phyloP scores from a whole-genome alignment of 2,329 filamentous ascomycete species.

The Colletotrichum musae region DNA sequence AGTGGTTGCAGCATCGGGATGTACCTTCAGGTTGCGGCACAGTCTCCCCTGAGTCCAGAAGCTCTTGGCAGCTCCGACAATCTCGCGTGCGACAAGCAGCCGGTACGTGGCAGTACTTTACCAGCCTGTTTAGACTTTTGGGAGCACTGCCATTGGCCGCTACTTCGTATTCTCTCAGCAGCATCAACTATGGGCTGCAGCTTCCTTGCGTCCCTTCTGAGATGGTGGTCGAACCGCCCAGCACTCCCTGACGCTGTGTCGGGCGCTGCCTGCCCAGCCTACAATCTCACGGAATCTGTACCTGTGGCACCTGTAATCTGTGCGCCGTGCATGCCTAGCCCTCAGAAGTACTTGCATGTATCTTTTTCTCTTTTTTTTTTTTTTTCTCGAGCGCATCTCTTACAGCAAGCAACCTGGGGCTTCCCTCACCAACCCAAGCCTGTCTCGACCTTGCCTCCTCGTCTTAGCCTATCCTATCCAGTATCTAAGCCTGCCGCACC shows the following conservation, averaged over 20 bases:
- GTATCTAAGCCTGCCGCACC: conserved; percentile 20
- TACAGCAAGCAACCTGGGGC: not conserved
- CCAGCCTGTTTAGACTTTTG: conserved; percentile 21
- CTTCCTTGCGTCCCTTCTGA: conserved; percentile 18
- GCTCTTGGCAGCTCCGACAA: conserved; percentile 37
- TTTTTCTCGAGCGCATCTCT: too few species aligned
- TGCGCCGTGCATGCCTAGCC: conserved; percentile 5
- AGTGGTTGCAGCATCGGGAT: not conserved
- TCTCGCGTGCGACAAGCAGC: conserved; percentile 30
- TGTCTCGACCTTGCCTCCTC: conserved; percentile 23
- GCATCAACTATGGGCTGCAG: conserved; percentile 21
- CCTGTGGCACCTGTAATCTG: conserved; percentile 20
- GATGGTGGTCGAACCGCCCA: conserved; percentile 14
- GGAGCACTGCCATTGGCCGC: conserved; percentile 22
- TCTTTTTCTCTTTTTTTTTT: not conserved
- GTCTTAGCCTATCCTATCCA: conserved; percentile 36
- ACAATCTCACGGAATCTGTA: not conserved
- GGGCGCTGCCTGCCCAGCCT: not conserved
- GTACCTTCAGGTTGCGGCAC: conserved; percentile 32
- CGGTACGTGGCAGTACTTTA: conserved; percentile 25
- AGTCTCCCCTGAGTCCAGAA: conserved; percentile 40
- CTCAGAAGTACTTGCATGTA: conserved; percentile 31
- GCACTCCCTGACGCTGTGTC: not conserved
- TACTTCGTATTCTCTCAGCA: conserved; percentile 22
- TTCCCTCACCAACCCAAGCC: conserved; percentile 25